Evolutionary conservation across 1,284 basidiomycete genomes (phyloP).

Genomic region (Rhizoctonia solani): DNA sequence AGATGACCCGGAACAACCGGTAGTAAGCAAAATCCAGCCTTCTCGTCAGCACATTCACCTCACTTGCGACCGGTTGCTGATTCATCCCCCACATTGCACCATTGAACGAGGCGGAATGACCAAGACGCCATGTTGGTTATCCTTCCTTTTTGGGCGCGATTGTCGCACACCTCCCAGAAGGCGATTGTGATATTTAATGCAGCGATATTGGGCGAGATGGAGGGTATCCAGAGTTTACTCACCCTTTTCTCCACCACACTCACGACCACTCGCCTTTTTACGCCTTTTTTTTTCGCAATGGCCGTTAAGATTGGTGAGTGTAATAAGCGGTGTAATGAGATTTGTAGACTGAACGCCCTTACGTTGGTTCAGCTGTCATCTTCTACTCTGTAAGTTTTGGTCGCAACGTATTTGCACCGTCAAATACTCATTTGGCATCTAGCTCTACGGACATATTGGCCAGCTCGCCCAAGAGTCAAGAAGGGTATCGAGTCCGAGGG

Average conservation of each 20-base stretch:
- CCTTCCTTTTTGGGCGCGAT: slow-evolving; percentile 26
- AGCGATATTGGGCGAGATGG: not conserved
- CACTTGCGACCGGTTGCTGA: not conserved
- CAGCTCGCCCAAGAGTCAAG: slow-evolving; percentile 36
- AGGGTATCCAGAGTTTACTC: slow-evolving; percentile 12
- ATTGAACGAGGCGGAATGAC: not conserved
- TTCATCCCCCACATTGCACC: not conserved
- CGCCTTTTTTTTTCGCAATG: slow-evolving; percentile 7
- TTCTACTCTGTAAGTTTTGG: slow-evolving; percentile 29
- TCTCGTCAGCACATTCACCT: slow-evolving; percentile 16
- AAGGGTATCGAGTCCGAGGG: slow-evolving; percentile 35
- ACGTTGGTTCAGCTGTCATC: slow-evolving; percentile 8
- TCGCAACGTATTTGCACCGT: not conserved
- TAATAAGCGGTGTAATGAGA: not conserved
- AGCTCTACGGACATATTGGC: slow-evolving; percentile 38
- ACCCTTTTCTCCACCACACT: not conserved
- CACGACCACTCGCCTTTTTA: not conserved
- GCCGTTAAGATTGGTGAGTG: slow-evolving; percentile 29
- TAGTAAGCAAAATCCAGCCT: not conserved
- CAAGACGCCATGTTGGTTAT: slow-evolving; percentile 12
- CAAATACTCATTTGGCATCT: slow-evolving; percentile 4
- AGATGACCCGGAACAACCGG: not conserved
- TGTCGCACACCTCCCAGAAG: slow-evolving; percentile 17
- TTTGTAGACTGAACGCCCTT: not conserved
- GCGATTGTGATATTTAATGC: not conserved